Conservation (phyloP, 75 land plant species). For the Chamaecyparis obtusa region DNA sequence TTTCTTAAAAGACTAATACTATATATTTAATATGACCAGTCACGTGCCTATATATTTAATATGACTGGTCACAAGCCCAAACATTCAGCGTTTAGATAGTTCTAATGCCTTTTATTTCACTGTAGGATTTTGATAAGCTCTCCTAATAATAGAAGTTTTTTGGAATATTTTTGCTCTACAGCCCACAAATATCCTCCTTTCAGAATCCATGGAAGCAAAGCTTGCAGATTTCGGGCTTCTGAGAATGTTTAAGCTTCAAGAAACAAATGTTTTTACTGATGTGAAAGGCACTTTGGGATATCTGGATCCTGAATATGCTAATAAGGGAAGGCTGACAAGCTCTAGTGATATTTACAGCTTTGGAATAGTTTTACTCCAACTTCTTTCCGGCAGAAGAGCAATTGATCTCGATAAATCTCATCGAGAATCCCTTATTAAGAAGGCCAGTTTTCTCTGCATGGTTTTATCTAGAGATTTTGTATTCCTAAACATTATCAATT, state of each 20-base stretch:
- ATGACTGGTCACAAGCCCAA: no score
- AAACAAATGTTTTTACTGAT: not conserved
- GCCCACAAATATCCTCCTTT: not conserved
- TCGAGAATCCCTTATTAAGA: not conserved
- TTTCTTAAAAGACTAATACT: no score
- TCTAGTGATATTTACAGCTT: no score
- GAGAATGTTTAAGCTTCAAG: not conserved
- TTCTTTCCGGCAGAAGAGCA: not conserved
- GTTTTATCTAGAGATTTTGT: not conserved
- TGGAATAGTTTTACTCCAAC: no score
- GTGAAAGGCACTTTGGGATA: not conserved
- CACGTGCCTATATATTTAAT: no score
- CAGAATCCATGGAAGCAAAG: not conserved
- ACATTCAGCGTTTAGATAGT: no score
- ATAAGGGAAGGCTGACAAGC: not conserved
- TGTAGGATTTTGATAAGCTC: no score
- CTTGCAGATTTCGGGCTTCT: slow-evolving; percentile 12
- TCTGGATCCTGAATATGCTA: not conserved
- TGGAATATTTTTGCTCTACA: not conserved
- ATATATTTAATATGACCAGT: no score
- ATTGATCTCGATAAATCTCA: not conserved
- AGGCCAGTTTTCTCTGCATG: not conserved
- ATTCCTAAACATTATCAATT: no score
- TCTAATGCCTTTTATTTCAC: no score
- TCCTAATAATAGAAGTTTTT: no score